These are phyloP conservation scores for Pyrenophora tritici-repentis DNA, from an alignment of 2,329 filamentous ascomycete genomes.

Conservation along the genomic window DNA sequence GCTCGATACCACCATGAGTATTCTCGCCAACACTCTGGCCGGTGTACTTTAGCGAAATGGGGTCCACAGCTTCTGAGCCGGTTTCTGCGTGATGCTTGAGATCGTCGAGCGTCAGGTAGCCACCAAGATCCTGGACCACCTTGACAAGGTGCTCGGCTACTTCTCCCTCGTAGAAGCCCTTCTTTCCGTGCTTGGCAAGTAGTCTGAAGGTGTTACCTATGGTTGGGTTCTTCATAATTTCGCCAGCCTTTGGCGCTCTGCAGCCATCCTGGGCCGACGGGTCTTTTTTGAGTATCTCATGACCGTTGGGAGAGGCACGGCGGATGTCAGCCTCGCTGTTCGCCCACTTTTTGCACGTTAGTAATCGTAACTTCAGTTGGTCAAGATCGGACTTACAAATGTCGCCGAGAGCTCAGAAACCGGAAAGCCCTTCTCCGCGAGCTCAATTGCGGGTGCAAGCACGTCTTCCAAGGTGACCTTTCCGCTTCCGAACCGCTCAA, in stretches of 20 bases:
- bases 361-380: background rate
- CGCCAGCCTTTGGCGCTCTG: conserved; percentile 76
- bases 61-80: conserved; percentile 79
- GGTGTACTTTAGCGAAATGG: conserved; percentile 80
- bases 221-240: conserved; percentile 85
- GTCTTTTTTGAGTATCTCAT: conserved; percentile 85
- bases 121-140: conserved; percentile 75
- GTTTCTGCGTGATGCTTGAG: conserved; percentile 73
- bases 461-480: conserved; percentile 78
- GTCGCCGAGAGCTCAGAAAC: conserved; percentile 78
- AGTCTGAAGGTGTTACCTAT: conserved; percentile 81
- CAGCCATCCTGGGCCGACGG: conserved; percentile 68
- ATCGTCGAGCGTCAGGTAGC: conserved; percentile 78
- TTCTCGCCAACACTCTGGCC: conserved; percentile 64
- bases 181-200: conserved; percentile 79
- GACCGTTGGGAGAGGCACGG: conserved; percentile 79
- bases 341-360: conserved; percentile 66
- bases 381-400: conserved; percentile 60
- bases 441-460: conserved; percentile 77
- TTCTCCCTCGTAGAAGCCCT: conserved; percentile 86
- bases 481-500: conserved; percentile 87
- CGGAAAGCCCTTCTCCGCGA: conserved; percentile 88
- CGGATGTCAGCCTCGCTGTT: conserved; percentile 66
- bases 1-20: conserved; percentile 66
- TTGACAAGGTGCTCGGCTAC: conserved; percentile 82